Base-by-base conservation (phyloP, 106 monocot species). In the Allium cepa region DNA sequence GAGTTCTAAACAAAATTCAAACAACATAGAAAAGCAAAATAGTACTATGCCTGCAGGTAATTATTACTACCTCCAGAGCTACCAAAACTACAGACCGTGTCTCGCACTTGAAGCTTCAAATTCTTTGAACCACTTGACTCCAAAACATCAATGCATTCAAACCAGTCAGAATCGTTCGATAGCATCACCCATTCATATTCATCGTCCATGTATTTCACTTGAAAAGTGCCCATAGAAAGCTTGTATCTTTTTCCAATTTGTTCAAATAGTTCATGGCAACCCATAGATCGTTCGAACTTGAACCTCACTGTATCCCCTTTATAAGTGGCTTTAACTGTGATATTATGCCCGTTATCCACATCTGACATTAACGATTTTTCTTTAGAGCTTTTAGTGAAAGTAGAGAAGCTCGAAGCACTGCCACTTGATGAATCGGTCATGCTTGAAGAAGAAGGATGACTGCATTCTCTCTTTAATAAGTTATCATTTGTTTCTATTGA, bases 121-220 rank as follows among this genome's bases (percentile, higher is more conserved):
- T 59, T 82, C 4, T 67, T 53, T 0, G 88, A 76, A 47, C 79
- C 72, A 10, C 70, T 66, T 1, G 73, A 80, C 51, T 88, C 88
- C 71, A 86, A 72, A 2, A 88, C 81, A 26, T 96, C 91, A 14
- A 88, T n/a, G 26, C 88, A 86, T 60, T 92, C 91, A 53, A 69
- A 56, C 65, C 91, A 64, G 73, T 96, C 96, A 0, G 82, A 71
- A 8, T 92, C 88, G 18, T 47, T 82, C 3, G 62, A 70, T 47
- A 96, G 62, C 56, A 84, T 78, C 50, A 96, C 86, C 96, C 96
- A 96, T 49, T 96, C 91, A 13, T 88, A 88, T 70, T 96, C 91
- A 17, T 96, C 91, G 9, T 92, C 96, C 81, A 79, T 73, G 65
- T 96, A 92, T 66, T 96, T 92, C 36, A 96, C 79, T 69, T 88